Base-by-base conservation (phyloP, 148 eudicot genomes). In the Limonium bicolor region DNA sequence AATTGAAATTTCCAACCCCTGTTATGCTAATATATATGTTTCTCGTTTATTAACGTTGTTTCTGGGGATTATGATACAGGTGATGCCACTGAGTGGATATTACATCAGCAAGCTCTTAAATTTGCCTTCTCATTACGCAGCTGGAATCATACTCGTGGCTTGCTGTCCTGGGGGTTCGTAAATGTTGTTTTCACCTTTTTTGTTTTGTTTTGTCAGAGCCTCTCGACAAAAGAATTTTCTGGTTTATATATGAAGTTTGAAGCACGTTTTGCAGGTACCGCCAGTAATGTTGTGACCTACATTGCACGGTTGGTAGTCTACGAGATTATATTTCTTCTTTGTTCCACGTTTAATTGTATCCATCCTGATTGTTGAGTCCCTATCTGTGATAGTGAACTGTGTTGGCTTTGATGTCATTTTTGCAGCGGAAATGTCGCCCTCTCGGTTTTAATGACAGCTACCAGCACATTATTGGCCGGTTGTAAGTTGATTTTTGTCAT, bases 131-230 rank as follows among this genome's bases (percentile, higher is more conserved):
- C 18, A 71, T 48, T 71, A 71, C 56, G 77, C 77, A n/a, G 77
- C 73, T 15, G 77, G 77, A 29, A 59, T 67, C 15, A 71, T 71
- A 49, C 46, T 71, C 41, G 73, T 71, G 29, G 69, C 56, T 40
- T 71, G 77, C 66, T 67, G 77, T 34, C 77, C 77, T n/a, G 69
- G 77, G 29, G 77, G 73, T 66, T 31, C 34, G 29, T 63, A 26
- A 15, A 43, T 28, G 12, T 18, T n/a, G n/a, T n/a, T n/a, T n/a
- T n/a, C n/a, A n/a, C n/a, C n/a, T n/a, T 50, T 54, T 29, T n/a
- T n/a, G n/a, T n/a, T n/a, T n/a, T n/a, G n/a, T n/a, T n/a, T n/a
- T n/a, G n/a, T n/a, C n/a, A n/a, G n/a, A n/a, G n/a, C n/a, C n/a
- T n/a, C n/a, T n/a, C n/a, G n/a, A n/a, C n/a, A n/a, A n/a, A n/a